These are phyloP conservation scores for Chalciporus piperatus DNA, from an alignment of 768 basidiomycete species.

Conservation along the genomic window DNA sequence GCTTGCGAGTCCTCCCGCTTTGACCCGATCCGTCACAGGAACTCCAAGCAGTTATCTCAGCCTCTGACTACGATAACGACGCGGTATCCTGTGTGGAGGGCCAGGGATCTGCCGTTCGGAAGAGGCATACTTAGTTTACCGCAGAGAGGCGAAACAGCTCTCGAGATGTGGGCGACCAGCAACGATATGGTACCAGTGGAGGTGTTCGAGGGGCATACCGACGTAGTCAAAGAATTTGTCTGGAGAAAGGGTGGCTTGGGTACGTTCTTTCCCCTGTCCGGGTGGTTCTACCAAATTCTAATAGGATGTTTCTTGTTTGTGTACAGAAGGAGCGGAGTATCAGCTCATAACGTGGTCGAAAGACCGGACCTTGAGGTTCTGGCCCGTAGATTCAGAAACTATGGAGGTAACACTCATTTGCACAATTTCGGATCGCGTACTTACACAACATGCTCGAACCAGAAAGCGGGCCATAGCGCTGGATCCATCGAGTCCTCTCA, in stretches of 20 bases:
- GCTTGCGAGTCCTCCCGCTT: conserved; percentile 14
- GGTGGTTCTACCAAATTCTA: too few species aligned
- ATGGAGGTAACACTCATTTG: conserved; percentile 51
- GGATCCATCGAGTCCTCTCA: conserved; percentile 28
- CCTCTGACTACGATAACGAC: conserved; percentile 63
- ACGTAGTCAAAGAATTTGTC: conserved; percentile 97
- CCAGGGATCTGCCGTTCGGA: conserved; percentile 89
- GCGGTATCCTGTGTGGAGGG: conserved; percentile 91
- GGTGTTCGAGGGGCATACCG: conserved; percentile 82
- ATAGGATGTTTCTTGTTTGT: background rate
- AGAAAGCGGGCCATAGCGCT: conserved; percentile 51
- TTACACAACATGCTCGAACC: background rate
- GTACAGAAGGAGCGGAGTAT: conserved; percentile 49
- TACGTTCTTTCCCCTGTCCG: conserved; percentile 19
- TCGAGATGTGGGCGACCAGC: conserved; percentile 74
- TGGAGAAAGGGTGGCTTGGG: conserved; percentile 76
- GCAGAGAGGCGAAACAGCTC: conserved; percentile 77
- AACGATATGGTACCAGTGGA: conserved; percentile 49
- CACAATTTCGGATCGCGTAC: background rate
- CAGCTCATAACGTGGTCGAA: conserved; percentile 81
- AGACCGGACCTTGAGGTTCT: conserved; percentile 87
- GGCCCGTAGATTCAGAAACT: conserved; percentile 74
- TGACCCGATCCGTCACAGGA: conserved; percentile 9
- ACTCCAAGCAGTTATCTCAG: conserved; percentile 15
- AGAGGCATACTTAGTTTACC: conserved; percentile 83